Evolutionary conservation across 768 basidiomycete species (phyloP).

Genomic region (Hypholoma fasciculare): DNA sequence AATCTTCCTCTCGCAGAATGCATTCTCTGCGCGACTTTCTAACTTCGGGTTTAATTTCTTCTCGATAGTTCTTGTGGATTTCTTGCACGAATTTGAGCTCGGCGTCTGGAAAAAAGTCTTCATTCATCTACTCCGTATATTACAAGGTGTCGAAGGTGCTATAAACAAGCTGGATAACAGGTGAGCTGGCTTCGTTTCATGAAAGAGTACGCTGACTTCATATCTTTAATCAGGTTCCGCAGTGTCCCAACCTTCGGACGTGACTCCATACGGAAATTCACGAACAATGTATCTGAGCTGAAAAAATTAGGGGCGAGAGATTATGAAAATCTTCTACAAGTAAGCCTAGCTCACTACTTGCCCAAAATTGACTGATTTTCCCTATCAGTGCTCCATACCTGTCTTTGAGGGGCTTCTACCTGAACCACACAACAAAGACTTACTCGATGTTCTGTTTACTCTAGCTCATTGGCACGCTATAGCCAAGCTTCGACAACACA

Average conservation of each 20-base stretch:
- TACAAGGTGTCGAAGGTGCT: conserved; percentile 16
- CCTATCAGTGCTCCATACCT: conserved; percentile 32
- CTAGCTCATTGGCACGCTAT: conserved; percentile 34
- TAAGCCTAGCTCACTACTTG: too few relatives aligned
- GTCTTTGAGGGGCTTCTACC: conserved; percentile 37
- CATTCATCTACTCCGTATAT: conserved; percentile 32
- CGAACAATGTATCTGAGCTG: conserved; percentile 32
- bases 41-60: conserved; percentile 25
- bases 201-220: too few relatives aligned
- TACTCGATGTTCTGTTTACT: conserved; percentile 27
- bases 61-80: conserved; percentile 30
- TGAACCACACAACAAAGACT: conserved; percentile 20
- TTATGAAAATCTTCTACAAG: conserved; percentile 45
- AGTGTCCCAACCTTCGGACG: conserved; percentile 27
- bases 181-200: too few relatives aligned
- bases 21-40: conserved; percentile 13
- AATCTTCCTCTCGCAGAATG: neutral
- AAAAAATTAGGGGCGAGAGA: conserved; percentile 35
- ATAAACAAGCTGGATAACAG: conserved; percentile 15
- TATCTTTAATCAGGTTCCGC: conserved; percentile 21
- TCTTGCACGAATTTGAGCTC: conserved; percentile 41
- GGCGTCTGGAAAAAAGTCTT: conserved; percentile 37
- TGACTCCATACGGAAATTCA: conserved; percentile 34
- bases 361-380: too few relatives aligned
- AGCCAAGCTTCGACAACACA: conserved; percentile 34